Percentiles rank a stretch among this genome's conserved stretches.
Evolutionary conservation across 1,284 basidiomycete species (phyloP).

Genomic region (Malassezia pachydermatis): DNA sequence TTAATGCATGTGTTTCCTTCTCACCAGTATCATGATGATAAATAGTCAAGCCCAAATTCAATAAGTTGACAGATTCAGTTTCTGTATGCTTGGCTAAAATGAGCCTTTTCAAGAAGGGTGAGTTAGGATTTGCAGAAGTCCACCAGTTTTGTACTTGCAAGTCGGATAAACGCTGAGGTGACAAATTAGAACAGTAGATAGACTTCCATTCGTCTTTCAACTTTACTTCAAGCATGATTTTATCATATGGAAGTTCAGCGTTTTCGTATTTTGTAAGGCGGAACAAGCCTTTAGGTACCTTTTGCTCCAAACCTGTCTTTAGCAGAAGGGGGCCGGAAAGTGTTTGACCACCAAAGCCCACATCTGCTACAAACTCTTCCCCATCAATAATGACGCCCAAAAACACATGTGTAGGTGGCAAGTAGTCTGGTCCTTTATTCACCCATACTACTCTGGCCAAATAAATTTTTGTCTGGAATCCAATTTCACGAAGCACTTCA

Average conservation of each 20-base stretch:
- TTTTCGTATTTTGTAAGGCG: neutral
- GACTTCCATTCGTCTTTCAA: neutral
- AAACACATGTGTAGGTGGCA: neutral
- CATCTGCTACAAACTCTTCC: neutral
- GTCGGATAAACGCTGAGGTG: neutral
- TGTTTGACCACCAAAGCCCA: neutral
- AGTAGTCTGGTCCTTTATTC: neutral
- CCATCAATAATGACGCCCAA: neutral
- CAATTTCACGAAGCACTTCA: neutral
- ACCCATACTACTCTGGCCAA: neutral
- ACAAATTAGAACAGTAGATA: neutral
- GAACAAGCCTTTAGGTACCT: neutral
- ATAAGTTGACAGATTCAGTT: too few species aligned
- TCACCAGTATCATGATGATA: too few species aligned
- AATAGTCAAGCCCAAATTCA: too few species aligned
- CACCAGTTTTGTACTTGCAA: neutral
- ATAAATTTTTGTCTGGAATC: neutral
- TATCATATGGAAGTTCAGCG: neutral
- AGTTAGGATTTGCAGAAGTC: neutral
- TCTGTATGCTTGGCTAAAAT: neutral
- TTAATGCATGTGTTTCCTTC: too few species aligned
- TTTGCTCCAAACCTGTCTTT: neutral
- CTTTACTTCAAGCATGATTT: too few species aligned
- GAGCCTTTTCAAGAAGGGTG: neutral
- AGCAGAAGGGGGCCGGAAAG: neutral